phyloP scores from a whole-genome alignment of 163 green algal genomes.

The Chlamydomonas reinhardtii region DNA sequence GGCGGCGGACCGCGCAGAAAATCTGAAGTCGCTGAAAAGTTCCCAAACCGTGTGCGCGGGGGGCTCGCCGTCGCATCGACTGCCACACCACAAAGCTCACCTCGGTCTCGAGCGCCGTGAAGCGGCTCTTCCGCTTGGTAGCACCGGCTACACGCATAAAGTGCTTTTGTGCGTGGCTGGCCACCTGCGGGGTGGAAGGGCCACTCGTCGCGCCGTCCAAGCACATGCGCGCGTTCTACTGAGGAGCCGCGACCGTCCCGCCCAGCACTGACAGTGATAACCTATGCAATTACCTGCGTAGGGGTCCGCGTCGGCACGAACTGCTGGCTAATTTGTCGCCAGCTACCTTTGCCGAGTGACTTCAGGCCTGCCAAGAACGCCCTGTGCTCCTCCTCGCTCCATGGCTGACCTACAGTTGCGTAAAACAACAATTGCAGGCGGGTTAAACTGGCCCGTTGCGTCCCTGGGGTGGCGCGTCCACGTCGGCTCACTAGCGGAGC shows the following conservation, averaged over 20 bases:
- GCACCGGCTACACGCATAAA: conserved; percentile 81
- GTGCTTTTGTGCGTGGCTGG: conserved; percentile 84
- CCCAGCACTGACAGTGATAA: no score
- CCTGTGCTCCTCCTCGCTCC: conserved; percentile 81
- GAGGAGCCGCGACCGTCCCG: no score
- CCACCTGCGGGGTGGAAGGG: conserved; percentile 65
- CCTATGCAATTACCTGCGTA: conserved; percentile 27
- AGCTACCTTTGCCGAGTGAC: conserved; percentile 79
- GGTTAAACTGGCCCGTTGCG: no score
- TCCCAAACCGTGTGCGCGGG: no score
- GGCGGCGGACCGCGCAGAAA: no score
- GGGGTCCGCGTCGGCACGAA: conserved; percentile 77
- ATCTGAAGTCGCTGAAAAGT: no score
- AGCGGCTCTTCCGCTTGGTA: conserved; percentile 78
- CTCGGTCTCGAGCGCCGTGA: conserved; percentile 70
- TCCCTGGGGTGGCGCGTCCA: background rate
- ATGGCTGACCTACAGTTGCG: conserved; percentile 67
- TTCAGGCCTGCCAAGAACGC: conserved; percentile 76
- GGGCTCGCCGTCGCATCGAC: no score
- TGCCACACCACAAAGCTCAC: background rate
- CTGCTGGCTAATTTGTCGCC: conserved; percentile 73
- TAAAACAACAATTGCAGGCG: background rate
- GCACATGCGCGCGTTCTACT: no score
- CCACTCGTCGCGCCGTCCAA: background rate
- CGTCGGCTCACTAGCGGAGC: background rate